These are phyloP conservation scores for Lablab purpureus DNA, from an alignment of 306 rosid species.

Conservation along the genomic window DNA sequence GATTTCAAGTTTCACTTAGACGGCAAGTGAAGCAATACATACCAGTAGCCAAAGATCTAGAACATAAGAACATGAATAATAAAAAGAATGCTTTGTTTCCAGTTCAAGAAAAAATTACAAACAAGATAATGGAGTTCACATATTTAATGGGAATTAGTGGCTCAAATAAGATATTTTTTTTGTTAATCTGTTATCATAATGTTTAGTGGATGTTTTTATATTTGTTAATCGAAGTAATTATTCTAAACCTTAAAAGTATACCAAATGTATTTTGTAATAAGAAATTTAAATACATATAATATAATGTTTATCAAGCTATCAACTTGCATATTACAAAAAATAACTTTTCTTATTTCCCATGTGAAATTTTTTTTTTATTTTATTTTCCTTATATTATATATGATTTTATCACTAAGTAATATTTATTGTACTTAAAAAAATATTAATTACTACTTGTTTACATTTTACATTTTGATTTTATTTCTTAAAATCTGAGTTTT, in stretches of 20 bases:
- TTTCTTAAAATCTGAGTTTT: background rate
- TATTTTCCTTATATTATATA: background rate
- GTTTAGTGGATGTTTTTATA: background rate
- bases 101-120: background rate
- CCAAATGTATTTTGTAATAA: background rate
- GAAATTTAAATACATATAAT: background rate
- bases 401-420: background rate
- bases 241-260: background rate
- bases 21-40: constrained; percentile 40
- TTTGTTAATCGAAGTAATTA: background rate
- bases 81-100: background rate
- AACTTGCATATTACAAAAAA: background rate
- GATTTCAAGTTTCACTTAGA: constrained; percentile 46
- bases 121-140: background rate
- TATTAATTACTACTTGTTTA: too few species aligned
- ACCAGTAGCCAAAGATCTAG: background rate
- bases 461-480: background rate
- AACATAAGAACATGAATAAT: background rate
- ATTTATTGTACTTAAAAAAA: too few species aligned
- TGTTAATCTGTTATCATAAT: background rate
- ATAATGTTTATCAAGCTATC: background rate
- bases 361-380: background rate
- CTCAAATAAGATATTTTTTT: background rate
- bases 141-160: background rate
- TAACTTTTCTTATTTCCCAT: background rate